Percentiles rank a stretch among this genome's conserved stretches.
Conservation (phyloP, 225 moss, liverwort and hornwort species). For the Neckera pumila region DNA sequence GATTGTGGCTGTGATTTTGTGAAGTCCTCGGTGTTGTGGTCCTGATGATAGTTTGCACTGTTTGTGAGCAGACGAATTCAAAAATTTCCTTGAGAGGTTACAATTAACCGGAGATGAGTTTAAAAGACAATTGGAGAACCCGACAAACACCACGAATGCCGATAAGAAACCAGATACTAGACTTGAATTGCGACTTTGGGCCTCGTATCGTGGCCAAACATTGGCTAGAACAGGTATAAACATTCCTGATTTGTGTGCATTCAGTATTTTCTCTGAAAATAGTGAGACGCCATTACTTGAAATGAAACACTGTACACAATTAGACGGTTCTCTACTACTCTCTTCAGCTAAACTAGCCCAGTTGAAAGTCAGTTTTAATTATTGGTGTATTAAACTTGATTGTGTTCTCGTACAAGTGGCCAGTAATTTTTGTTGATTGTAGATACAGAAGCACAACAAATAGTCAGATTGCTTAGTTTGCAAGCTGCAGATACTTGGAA, state of each 20-base stretch:
- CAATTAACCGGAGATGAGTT: constrained; percentile 22
- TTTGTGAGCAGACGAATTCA: constrained; percentile 77
- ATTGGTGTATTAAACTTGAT: background rate
- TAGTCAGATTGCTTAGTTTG: background rate
- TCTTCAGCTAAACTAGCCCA: background rate
- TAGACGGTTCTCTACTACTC: background rate
- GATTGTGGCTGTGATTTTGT: background rate
- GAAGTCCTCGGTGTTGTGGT: background rate
- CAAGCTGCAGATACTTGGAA: background rate
- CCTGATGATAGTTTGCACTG: background rate
- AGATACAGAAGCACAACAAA: background rate
- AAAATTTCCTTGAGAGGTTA: constrained; percentile 75
- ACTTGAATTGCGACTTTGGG: constrained; percentile 89
- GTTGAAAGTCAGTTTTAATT: background rate
- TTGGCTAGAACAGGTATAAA: constrained; percentile 86
- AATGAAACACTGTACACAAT: background rate
- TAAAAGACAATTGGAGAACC: constrained; percentile 19
- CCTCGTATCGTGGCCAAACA: constrained; percentile 94
- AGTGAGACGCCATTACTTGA: background rate
- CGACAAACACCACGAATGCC: background rate
- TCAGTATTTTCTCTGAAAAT: background rate
- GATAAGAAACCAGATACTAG: background rate
- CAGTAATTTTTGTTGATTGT: background rate
- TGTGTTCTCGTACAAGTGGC: background rate
- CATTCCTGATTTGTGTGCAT: background rate